Conservation (phyloP, 2,329 filamentous ascomycete genomes). For the Colletotrichum horii region DNA sequence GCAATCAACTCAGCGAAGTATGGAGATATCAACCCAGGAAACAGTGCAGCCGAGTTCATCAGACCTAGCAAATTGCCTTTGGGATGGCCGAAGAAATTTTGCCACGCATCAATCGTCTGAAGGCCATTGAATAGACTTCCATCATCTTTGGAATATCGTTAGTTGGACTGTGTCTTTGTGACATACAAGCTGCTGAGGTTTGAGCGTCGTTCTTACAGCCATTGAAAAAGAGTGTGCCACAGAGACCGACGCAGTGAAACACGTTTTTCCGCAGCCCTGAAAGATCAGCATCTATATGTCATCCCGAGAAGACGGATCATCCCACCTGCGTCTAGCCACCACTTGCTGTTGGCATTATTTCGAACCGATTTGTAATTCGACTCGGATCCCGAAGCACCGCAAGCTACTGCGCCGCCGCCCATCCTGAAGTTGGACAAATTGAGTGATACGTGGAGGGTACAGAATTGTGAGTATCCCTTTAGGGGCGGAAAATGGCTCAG, state of each 20-base stretch:
- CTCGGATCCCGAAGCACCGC: not conserved
- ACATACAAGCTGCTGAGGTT: not conserved
- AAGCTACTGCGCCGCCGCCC: not conserved
- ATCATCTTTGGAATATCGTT: not conserved
- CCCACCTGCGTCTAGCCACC: not conserved
- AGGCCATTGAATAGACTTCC: not conserved
- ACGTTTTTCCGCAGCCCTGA: not conserved
- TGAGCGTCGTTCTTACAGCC: not conserved
- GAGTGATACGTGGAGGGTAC: not conserved
- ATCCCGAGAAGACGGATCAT: not conserved
- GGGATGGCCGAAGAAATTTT: not conserved
- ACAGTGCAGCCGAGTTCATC: not conserved
- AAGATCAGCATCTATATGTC: not conserved
- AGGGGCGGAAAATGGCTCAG: no score
- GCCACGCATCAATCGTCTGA: not conserved
- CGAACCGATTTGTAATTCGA: not conserved
- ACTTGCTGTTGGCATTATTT: not conserved
- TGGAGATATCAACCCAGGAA: not conserved
- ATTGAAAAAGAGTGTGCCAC: not conserved
- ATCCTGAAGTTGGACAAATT: not conserved
- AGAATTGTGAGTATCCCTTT: accelerated
- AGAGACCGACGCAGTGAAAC: not conserved
- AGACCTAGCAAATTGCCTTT: not conserved
- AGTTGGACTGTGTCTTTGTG: not conserved
- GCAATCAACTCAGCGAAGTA: not conserved